Evolutionary conservation across 441 rosid species (phyloP), one percentile per base, ranked within the genome.

Genomic region (Capsella rubella): DNA sequence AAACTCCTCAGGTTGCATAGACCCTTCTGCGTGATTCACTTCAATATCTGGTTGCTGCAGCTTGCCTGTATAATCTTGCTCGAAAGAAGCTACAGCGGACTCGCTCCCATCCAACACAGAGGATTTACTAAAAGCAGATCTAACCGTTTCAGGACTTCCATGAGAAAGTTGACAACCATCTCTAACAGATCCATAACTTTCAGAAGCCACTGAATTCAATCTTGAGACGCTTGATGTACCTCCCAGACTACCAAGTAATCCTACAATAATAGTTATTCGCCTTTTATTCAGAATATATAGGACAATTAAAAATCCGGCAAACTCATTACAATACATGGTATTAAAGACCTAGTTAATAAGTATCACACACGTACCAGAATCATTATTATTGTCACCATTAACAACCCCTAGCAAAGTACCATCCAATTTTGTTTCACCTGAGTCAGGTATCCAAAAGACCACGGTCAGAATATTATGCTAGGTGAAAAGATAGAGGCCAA

Each of bases 1-100:
- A 28, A 81, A 74, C 72, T 87, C 89, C 66, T 84, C 93, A 6
- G 81, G 77, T 11, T 78, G 81, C 47, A 69, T 61, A 63, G 15
- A 62, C 61, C 75, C 72, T 65, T 63, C 80, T 43, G 64, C 66
- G 45, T 47, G 55, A 46, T 66, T 60, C 51, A 51, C 61, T 46
- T 71, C 77, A 52, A 29, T 31, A 60, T 64, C 63, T 42, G 66
- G 55, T 58, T 79, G 76, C 66, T 66, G 82, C 69, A 67, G 71
- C 49, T 31, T 47, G 72, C 68, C 55, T 37, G 77, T 56, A 56
- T 59, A 62, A 29, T 65, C 76, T 59, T 74, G 76, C 74, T 79
- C 82, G 37, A 78, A 18, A 37, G 82, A 71, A 42, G 79, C 40
- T 80, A 61, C 56, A 82, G 75, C 63, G 50, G 72, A 21, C 54